Conservation (phyloP, 1,139 yeast genomes). For the Taphrina communis region DNA sequence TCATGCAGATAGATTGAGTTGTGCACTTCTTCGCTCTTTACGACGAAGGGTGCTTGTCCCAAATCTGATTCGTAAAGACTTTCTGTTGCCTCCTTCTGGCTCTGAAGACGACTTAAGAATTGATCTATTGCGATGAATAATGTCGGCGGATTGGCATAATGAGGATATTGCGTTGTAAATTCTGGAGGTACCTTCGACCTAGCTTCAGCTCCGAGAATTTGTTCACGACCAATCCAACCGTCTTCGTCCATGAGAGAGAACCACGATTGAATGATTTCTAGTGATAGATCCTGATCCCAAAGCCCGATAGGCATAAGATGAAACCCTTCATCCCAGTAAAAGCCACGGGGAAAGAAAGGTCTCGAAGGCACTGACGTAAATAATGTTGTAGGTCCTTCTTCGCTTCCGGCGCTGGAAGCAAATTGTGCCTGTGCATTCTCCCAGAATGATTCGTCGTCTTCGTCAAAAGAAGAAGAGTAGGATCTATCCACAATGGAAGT, state of each 20-base stretch:
- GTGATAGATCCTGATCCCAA: constrained; percentile 79
- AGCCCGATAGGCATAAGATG: constrained; percentile 81
- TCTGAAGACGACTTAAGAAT: constrained; percentile 55
- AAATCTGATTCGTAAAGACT: constrained; percentile 11
- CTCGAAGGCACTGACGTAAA: constrained; percentile 90
- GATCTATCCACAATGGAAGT: constrained; percentile 80
- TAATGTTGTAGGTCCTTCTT: constrained; percentile 55
- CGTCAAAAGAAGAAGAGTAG: constrained; percentile 66
- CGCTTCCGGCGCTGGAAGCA: constrained; percentile 45
- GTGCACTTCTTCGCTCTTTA: constrained; percentile 49
- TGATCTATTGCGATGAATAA: constrained; percentile 78
- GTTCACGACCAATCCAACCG: constrained; percentile 98
- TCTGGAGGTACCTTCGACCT: constrained; percentile 86
- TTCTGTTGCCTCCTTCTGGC: constrained; percentile 16
- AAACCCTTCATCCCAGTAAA: constrained; percentile 99
- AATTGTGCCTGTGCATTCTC: constrained; percentile 47
- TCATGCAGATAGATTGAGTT: constrained; percentile 64
- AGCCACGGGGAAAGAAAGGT: constrained; percentile 94
- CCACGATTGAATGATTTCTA: constrained; percentile 88
- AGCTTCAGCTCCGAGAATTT: constrained; percentile 89
- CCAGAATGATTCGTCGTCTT: constrained; percentile 55
- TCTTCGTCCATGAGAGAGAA: constrained; percentile 79
- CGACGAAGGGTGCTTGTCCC: constrained; percentile 47
- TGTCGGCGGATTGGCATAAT: constrained; percentile 95
- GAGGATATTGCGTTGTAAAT: constrained; percentile 84